These are phyloP conservation scores for Candida saitoana DNA, from an alignment of 805 yeast genomes.

Conservation along the genomic window DNA sequence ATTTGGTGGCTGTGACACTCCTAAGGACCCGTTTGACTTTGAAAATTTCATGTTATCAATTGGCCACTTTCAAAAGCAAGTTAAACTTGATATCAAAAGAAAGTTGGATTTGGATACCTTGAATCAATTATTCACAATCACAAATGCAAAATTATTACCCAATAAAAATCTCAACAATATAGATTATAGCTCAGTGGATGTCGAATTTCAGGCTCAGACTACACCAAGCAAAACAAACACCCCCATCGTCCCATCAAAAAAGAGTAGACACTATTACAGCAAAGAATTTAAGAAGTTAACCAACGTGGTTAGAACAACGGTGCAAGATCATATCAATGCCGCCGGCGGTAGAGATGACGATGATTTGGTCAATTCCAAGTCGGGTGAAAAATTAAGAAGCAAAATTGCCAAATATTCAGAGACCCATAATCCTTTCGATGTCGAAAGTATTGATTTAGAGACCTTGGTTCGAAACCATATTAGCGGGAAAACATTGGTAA, in stretches of 20 bases:
- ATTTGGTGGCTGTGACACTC: conserved; percentile 47
- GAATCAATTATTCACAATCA: conserved; percentile 29
- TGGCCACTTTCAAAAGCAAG: conserved; percentile 73
- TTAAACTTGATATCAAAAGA: conserved; percentile 47
- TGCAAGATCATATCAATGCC: conserved; percentile 51
- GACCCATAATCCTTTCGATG: conserved; percentile 31
- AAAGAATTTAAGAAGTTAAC: conserved; percentile 49
- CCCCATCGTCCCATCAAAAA: conserved; percentile 13
- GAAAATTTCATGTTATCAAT: conserved; percentile 65
- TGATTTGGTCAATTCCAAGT: conserved; percentile 14
- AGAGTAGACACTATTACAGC: conserved; percentile 32
- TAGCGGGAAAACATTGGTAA: conserved; percentile 29
- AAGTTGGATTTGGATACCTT: conserved; percentile 56
- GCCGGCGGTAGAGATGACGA: conserved; percentile 16
- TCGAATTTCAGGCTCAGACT: conserved; percentile 2
- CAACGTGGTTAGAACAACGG: conserved; percentile 67
- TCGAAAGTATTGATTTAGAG: conserved; percentile 40
- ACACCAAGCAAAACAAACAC: conserved; percentile 1
- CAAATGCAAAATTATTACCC: conserved; percentile 29
- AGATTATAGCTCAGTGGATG: conserved; percentile 6
- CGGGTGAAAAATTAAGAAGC: conserved; percentile 28
- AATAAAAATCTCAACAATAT: conserved; percentile 14
- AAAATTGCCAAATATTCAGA: conserved; percentile 35
- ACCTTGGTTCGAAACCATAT: conserved; percentile 26
- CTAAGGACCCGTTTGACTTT: conserved; percentile 80